Evolutionary conservation across 1,139 yeast genomes (phyloP).

Genomic region (Magnusiomyces magnusii): DNA sequence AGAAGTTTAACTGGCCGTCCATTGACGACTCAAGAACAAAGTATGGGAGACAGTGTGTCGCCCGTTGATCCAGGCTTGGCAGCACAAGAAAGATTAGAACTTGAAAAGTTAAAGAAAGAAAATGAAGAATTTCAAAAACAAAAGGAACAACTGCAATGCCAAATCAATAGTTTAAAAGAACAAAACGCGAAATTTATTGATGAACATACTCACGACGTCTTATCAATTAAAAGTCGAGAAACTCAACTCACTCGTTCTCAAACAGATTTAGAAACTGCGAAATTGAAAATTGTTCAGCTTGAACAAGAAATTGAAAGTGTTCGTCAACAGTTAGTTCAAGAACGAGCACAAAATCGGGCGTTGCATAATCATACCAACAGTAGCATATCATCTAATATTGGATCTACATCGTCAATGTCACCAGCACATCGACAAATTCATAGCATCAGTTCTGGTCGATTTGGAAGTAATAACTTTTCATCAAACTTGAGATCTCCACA

Average conservation of each 20-base stretch:
- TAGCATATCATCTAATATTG: background rate
- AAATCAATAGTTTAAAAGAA: slow-evolving; percentile 33
- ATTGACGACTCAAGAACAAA: background rate
- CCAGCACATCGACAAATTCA: background rate
- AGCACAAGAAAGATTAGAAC: slow-evolving; percentile 39
- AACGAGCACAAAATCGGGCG: background rate
- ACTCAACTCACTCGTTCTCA: slow-evolving; percentile 53
- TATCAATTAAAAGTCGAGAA: slow-evolving; percentile 56
- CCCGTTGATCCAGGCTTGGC: slow-evolving; percentile 13
- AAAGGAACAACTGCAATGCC: slow-evolving; percentile 37
- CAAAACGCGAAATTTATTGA: slow-evolving; percentile 26
- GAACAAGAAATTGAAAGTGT: background rate
- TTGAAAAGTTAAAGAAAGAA: slow-evolving; percentile 47
- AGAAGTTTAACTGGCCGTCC: background rate
- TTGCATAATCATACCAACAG: background rate
- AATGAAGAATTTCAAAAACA: slow-evolving; percentile 45
- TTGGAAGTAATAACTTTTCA: background rate
- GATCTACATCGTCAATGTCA: background rate
- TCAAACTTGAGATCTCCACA: background rate
- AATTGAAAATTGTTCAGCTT: background rate
- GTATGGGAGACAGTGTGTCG: background rate
- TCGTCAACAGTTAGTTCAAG: background rate
- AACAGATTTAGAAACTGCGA: slow-evolving; percentile 43
- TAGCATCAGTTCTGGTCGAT: background rate
- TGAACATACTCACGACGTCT: slow-evolving; percentile 45